These are phyloP conservation scores for Russula sp. DNA, from an alignment of 768 basidiomycete species.

Conservation along the genomic window DNA sequence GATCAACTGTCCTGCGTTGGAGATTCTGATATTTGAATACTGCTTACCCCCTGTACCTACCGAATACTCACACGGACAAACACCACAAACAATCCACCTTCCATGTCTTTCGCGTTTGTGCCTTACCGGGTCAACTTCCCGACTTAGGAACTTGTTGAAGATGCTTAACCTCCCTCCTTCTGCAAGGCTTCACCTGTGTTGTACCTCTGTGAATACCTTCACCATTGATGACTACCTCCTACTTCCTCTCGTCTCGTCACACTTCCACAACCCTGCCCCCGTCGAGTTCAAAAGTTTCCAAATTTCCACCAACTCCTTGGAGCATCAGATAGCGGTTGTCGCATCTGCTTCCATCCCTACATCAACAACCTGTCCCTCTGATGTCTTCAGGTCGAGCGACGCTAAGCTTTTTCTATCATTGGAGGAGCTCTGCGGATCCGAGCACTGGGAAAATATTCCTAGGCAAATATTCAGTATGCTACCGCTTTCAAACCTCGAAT, in stretches of 20 bases:
- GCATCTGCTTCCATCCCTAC: not conserved
- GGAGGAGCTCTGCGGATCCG: not conserved
- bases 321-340: not conserved
- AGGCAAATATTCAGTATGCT: not conserved
- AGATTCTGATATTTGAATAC: not conserved
- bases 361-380: not conserved
- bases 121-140: not conserved
- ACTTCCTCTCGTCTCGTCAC: not conserved
- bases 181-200: not conserved
- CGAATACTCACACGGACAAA: not conserved
- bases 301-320: not conserved
- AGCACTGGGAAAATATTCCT: not conserved
- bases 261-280: not conserved
- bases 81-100: not conserved
- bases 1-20: not conserved
- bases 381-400: no score
- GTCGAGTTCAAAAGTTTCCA: not conserved
- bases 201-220: not conserved
- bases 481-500: constrained; percentile 1
- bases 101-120: not conserved
- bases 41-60: not conserved
- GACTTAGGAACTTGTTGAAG: constrained; percentile 1
- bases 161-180: not conserved
- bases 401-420: constrained; percentile 1
- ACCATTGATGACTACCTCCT: not conserved